Evolutionary conservation across 768 basidiomycete species (phyloP), one percentile per base, ranked within the genome.

Genomic region (Hericium coralloides): DNA sequence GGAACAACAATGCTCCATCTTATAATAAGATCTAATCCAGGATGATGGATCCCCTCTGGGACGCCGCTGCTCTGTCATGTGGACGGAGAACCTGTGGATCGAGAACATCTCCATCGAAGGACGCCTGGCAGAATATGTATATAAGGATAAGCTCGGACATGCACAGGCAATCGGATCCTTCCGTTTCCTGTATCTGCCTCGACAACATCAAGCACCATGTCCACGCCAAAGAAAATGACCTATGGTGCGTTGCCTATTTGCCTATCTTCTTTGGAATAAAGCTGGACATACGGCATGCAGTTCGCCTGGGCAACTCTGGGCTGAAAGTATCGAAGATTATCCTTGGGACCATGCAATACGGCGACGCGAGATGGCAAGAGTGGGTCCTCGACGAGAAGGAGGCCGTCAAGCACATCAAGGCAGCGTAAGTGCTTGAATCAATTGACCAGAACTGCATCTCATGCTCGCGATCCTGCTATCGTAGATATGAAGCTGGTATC

Each of bases 361-460:
- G 71, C 9, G 54, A 49, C 43, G 20, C 60, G 17, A 61, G 56
- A n/a, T 73, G 73, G 67, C 59, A 68, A 38, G 61, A 63, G 14
- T 78, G 74, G 76, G 68, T 74, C 22, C 60, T 72, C 2, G 64
- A 57, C 7, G 72, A 76, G 37, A 67, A 70, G 31, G 72, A 74
- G 55, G 67, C 65, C 1, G 63, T 71, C 12, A 58, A 71, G 53
- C 74, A 76, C 61, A 68, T 77, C 66, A 76, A 77, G 65, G 69
- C 61, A 8, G 77, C 77, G 60, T 78, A 62, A 54, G 74, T 64
- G 4, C 17, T 20, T 39, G 6, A 9, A 9, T 8, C 6, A 2
- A 4, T 25, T 23, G n/a, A 14, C 23, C 45, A 0, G 5, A n/a
- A 15, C 18, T 26, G 0, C 2, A 54, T 22, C 6, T 12, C 25